phyloP scores from a whole-genome alignment of 495 filamentous ascomycete species.

The Echria macrotheca region DNA sequence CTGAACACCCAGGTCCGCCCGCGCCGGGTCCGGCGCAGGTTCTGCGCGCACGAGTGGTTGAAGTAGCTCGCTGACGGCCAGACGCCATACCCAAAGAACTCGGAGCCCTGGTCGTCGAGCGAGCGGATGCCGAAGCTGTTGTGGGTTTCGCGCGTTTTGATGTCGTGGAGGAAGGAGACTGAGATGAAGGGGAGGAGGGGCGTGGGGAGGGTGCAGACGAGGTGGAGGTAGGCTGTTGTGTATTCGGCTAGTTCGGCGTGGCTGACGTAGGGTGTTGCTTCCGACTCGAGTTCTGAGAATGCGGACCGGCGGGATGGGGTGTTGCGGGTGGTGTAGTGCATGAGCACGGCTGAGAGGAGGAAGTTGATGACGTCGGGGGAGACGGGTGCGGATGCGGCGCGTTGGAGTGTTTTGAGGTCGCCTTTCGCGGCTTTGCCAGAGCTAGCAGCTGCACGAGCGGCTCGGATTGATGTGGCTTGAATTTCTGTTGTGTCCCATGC shows the following conservation, averaged over 20 bases:
- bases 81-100: conserved; percentile 4
- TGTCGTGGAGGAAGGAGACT: neutral
- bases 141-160: neutral
- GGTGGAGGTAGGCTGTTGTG: neutral
- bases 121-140: conserved; percentile 1
- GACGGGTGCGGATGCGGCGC: neutral
- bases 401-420: neutral
- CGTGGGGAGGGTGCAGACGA: neutral
- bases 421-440: neutral
- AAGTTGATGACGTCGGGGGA: neutral
- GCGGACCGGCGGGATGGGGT: neutral
- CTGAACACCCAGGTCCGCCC: neutral
- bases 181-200: neutral
- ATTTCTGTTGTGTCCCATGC: neutral
- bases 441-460: neutral
- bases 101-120: neutral
- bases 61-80: conserved; percentile 1
- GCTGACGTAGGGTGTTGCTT: neutral
- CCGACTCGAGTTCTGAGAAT: neutral
- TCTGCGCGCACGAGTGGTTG: neutral
- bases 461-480: neutral
- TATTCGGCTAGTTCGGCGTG: neutral
- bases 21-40: neutral
- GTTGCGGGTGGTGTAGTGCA: neutral
- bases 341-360: neutral